Percentiles rank a stretch among this genome's conserved stretches.
Conservation (phyloP, 257 asterid species). For the Nicotiana sylvestris region DNA sequence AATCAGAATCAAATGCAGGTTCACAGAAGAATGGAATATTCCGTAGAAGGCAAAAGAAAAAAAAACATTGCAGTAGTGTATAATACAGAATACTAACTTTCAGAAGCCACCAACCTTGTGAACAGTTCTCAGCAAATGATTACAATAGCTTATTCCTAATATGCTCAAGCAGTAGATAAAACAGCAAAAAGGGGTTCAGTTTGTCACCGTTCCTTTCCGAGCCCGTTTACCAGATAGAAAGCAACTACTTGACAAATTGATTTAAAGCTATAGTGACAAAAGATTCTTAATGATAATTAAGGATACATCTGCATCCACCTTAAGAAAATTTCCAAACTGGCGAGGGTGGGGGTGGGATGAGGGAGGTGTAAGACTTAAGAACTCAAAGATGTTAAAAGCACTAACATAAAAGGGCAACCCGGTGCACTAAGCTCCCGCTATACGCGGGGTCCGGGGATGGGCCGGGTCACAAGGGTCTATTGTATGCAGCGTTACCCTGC, state of each 20-base stretch:
- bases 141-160: background rate
- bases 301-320: background rate
- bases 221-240: background rate
- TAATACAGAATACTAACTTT: background rate
- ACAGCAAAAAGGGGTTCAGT: background rate
- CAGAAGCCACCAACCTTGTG: background rate
- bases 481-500: fast-evolving
- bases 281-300: background rate
- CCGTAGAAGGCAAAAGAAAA: background rate
- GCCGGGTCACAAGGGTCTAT: too few species aligned
- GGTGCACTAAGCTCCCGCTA: too few species aligned
- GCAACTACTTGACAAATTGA: background rate
- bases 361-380: background rate
- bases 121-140: background rate
- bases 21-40: background rate
- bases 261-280: background rate
- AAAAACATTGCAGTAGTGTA: background rate
- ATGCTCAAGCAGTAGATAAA: background rate
- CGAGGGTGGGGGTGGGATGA: background rate
- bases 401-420: too few species aligned
- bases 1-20: background rate
- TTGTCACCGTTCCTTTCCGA: background rate
- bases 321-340: background rate
- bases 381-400: background rate
- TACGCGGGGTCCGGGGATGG: too few species aligned